Conservation (phyloP, 257 asterid species). For the Solanum bulbocastanum region DNA sequence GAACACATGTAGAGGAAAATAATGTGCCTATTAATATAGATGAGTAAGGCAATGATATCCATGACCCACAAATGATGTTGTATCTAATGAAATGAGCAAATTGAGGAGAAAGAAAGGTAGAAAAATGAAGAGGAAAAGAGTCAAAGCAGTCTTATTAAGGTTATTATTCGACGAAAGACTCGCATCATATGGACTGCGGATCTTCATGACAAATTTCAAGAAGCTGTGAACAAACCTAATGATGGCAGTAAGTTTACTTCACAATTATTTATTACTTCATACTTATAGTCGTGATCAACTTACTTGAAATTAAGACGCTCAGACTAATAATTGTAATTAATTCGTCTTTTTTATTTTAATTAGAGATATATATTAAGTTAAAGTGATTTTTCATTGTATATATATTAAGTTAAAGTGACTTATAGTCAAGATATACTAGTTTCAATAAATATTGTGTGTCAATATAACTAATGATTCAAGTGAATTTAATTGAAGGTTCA, state of each 20-base stretch:
- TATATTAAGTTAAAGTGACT: no score
- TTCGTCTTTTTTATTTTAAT: no score
- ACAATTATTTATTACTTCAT: background rate
- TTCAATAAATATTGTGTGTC: background rate
- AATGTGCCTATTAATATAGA: no score
- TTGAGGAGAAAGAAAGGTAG: no score
- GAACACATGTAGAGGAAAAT: background rate
- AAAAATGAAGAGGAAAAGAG: background rate
- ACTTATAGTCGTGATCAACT: background rate
- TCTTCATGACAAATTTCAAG: conserved; percentile 7
- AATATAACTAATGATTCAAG: background rate
- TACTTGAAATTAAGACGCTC: background rate
- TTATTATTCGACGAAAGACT: background rate
- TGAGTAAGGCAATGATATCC: no score
- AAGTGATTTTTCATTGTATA: background rate
- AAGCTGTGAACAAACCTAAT: conserved; percentile 5
- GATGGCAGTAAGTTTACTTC: conserved; percentile 18
- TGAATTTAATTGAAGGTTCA: background rate
- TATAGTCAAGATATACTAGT: background rate
- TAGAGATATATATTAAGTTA: background rate
- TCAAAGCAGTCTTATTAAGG: background rate
- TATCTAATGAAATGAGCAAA: background rate
- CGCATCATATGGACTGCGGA: background rate
- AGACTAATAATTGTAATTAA: no score
- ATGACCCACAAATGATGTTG: background rate